Evolutionary conservation across 495 filamentous ascomycete genomes (phyloP).

Genomic region (Tuber magnatum): DNA sequence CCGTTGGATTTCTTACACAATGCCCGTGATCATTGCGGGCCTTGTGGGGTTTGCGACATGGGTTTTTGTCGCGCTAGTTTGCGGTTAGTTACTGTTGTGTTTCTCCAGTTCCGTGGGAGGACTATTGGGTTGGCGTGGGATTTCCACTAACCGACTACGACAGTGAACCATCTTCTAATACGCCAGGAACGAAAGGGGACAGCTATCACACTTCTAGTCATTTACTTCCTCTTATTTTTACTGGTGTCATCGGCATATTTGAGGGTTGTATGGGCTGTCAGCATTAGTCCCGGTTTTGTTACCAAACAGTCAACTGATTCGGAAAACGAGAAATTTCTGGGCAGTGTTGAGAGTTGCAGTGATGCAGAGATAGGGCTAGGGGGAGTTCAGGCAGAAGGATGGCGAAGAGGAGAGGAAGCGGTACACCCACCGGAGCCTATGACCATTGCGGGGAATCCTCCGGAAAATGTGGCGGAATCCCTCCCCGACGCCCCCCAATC

Average conservation of each 20-base stretch:
- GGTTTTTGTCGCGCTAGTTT: slow-evolving; percentile 52
- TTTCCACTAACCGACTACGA: slow-evolving; percentile 17
- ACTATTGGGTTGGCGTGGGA: neutral
- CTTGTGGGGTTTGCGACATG: slow-evolving; percentile 58
- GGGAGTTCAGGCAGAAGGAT: slow-evolving; percentile 30
- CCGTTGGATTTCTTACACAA: slow-evolving; percentile 42
- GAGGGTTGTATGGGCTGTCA: slow-evolving; percentile 58
- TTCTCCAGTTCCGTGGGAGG: neutral
- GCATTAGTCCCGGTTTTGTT: slow-evolving; percentile 61
- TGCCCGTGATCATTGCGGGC: slow-evolving; percentile 55
- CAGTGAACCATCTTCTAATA: slow-evolving; percentile 34
- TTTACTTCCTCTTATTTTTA: slow-evolving; percentile 64
- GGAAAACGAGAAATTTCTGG: slow-evolving; percentile 33
- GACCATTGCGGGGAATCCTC: slow-evolving; percentile 47
- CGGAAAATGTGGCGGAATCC: slow-evolving; percentile 5
- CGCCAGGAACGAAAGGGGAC: slow-evolving; percentile 46
- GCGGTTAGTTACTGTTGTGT: slow-evolving; percentile 28
- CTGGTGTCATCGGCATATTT: slow-evolving; percentile 61
- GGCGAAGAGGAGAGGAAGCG: slow-evolving; percentile 17
- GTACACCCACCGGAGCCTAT: slow-evolving; percentile 41
- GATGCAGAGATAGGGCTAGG: slow-evolving; percentile 29
- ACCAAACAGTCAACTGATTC: slow-evolving; percentile 50
- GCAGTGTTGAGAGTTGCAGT: slow-evolving; percentile 21
- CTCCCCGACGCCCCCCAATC: neutral
- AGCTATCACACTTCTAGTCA: slow-evolving; percentile 61